Evolutionary conservation across 2,329 filamentous ascomycete species (phyloP), one percentile per base, ranked within the genome.

Genomic region (Dactylellina parvicollis): DNA sequence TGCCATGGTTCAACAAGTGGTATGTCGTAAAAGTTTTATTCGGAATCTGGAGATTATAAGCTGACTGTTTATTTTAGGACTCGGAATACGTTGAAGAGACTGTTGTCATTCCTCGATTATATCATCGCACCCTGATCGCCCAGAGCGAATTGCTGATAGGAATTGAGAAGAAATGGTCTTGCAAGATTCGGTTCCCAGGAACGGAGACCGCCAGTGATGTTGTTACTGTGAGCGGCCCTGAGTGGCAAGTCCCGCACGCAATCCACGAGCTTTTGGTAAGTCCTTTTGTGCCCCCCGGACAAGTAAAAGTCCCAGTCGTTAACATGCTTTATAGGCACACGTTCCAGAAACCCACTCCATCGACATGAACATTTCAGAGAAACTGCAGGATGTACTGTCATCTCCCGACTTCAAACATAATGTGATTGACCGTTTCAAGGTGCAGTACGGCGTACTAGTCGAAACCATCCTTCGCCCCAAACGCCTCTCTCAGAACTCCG

Each of bases 101-200:
- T 4, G 75, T 78, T 16, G 54, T 76, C 55, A 76, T 78, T 18
- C 77, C 77, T 80, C 91, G 95, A 59, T 85, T 99, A 66, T 97
- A 97, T 80, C 95, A 99, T 79, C 91, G 95, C 76, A 92, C 96
- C 82, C 88, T 99, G 73, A 90, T 99, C 80, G 87, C 91, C 71
- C 92, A 93, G 71, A 89, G 98, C 76, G 84, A 87, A 46, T 92
- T 97, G 79, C 92, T 99, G 67, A 94, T 98, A 76, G 92, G 95
- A 77, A 85, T 99, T 56, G 95, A 99, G 84, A 96, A 96, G 85
- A 97, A 96, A 83, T 98, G 93, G 90, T 98, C 98, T 81, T 99
- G 95, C 88, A 98, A 98, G 84, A 96, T 99, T 79, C 91, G 92
- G 77, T 99, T 99, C 80, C 95, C 95, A 5, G 96, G 93, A 82